Evolutionary conservation across 768 basidiomycete species (phyloP), one percentile per base, ranked within the genome.

Genomic region (Suillus ampliporus): DNA sequence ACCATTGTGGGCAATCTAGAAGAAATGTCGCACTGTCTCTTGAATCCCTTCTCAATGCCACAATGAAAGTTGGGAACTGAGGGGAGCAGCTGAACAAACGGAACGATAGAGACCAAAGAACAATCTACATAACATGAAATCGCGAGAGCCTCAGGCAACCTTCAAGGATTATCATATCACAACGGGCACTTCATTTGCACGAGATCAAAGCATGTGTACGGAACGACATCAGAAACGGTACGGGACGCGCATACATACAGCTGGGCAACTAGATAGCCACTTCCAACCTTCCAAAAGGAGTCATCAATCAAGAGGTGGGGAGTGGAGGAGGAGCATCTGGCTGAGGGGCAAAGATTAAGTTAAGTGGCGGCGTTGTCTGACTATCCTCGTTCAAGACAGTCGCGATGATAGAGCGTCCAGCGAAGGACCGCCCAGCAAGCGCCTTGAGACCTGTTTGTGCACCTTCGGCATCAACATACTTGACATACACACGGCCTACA

Each of bases 401-500:
- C 15, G 93, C 92, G 67, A 95, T 90, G 68, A 95, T 95, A 54
- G 91, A 92, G 65, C 93, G 81, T 2, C 93, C 93, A 53, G 89
- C 92, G 63, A 95, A 95, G 43, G 90, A 90, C 48, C 93, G 84
- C 40, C 97, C 97, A 35, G 97, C 97, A 63, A 99, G 83, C 44
- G 89, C 86, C 74, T 91, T 91, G 74, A 99, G 83, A 26, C 92
- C 97, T 62, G 74, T 79, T 38, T 82, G 80, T 19, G 94, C 93
- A 50, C 85, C 81, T 15, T 81, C 80, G 28, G 88, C 74, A 23
- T 88, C 81, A 51, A 69, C 71, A 72, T 91, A 99, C 79, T 94
- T 91, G 65, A 99, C 95, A 74, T 97, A 99, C 15, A 99, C 97
- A 56, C 95, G 85, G 47, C 97, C 97, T 23, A 99, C 94, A 58